These are phyloP conservation scores for Canariomyces notabilis DNA, from an alignment of 2,329 filamentous ascomycete genomes.

Conservation along the genomic window DNA sequence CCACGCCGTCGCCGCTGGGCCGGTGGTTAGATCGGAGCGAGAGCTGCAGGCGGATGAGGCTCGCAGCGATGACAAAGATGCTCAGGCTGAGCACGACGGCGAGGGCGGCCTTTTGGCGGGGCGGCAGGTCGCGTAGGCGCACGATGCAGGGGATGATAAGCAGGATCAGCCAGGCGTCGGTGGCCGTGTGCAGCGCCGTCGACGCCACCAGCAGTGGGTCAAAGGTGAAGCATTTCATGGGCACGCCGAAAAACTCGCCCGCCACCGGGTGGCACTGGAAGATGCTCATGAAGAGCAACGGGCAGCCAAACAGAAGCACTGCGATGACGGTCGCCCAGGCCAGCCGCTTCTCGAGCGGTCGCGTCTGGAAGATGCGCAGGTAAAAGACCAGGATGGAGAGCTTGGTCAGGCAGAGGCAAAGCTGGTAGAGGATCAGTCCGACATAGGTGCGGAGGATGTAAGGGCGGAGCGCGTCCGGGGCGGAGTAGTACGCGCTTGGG, in stretches of 20 bases:
- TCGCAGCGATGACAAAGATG: constrained; percentile 35
- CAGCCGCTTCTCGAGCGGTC: constrained; percentile 28
- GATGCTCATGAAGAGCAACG: constrained; percentile 35
- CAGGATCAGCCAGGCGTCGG: constrained; percentile 41
- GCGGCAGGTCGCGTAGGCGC: constrained; percentile 32
- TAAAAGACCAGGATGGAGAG: constrained; percentile 37
- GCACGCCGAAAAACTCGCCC: constrained; percentile 32
- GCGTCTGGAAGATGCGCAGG: constrained; percentile 31
- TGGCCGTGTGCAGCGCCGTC: constrained; percentile 41
- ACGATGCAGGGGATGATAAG: constrained; percentile 39
- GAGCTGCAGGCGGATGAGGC: constrained; percentile 32
- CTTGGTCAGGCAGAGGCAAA: constrained; percentile 36
- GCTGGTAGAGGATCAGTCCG: constrained; percentile 35
- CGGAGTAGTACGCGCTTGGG: neutral
- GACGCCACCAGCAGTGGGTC: constrained; percentile 40
- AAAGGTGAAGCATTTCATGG: constrained; percentile 36
- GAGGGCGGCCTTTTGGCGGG: constrained; percentile 41
- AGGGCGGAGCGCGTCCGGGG: constrained; percentile 5
- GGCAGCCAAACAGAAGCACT: constrained; percentile 32
- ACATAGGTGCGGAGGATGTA: constrained; percentile 32
- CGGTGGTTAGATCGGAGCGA: constrained; percentile 27
- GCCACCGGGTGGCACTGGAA: constrained; percentile 41
- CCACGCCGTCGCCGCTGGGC: constrained; percentile 10
- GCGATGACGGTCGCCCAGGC: constrained; percentile 33
- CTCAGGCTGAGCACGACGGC: constrained; percentile 42